phyloP scores from a whole-genome alignment of 306 rosid species.

The Senna siamea region DNA sequence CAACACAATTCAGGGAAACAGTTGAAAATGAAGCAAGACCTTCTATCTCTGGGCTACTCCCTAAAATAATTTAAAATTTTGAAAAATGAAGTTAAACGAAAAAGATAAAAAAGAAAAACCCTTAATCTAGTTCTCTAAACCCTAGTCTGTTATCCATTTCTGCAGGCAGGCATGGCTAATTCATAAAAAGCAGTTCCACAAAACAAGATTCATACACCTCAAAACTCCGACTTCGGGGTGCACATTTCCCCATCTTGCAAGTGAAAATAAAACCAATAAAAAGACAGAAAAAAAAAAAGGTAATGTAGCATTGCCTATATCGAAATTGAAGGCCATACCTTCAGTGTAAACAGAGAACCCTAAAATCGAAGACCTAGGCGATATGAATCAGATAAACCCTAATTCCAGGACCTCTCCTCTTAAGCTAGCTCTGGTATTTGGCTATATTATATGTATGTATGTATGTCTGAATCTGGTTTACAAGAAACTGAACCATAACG shows the following conservation, averaged over 20 bases:
- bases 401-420: constrained; percentile 22
- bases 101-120: neutral
- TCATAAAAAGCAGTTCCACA: neutral
- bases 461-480: too few species aligned
- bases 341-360: neutral
- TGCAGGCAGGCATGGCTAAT: constrained; percentile 13
- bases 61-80: neutral
- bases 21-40: neutral
- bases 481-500: too few species aligned
- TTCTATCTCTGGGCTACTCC: neutral
- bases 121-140: constrained; percentile 19
- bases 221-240: neutral
- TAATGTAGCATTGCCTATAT: constrained; percentile 36
- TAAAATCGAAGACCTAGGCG: neutral
- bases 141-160: constrained; percentile 34
- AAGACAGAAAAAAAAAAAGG: neutral
- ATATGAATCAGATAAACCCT: constrained; percentile 47
- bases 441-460: too few species aligned
- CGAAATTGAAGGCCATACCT: constrained; percentile 22
- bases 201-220: constrained; percentile 17
- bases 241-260: constrained; percentile 8
- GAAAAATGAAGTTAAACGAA: neutral
- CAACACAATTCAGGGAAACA: constrained; percentile 14
- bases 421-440: too few species aligned
- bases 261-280: neutral